Evolutionary conservation across 2,329 filamentous ascomycete genomes (phyloP), one percentile per base, ranked within the genome.

Genomic region (Pseudogymnoascus sp.): DNA sequence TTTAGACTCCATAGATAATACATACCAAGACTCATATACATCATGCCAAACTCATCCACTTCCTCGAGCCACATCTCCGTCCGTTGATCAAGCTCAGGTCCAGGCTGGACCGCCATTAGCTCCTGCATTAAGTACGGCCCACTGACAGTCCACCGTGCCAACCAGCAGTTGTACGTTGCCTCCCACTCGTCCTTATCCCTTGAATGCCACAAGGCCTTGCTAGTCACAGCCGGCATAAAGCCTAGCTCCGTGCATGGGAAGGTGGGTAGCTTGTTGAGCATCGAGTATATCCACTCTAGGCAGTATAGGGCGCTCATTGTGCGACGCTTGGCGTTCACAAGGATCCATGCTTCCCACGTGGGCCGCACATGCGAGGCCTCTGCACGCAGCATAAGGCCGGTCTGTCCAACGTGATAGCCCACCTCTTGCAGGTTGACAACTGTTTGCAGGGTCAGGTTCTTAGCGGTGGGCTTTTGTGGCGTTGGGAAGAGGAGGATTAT

Each of bases 261-360:
- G 19, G 71, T 70, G 6, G 69, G 70, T 5, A 73, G 64, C 10
- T 68, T 64, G 61, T 76, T 72, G 59, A 74, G 72, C 1, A 74
- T 70, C n/a, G 73, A 71, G 62, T 77, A 77, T 3, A 73, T 71
- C 75, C 75, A 78, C 59, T 77, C 72, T 7, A 77, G 62, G 5
- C 74, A 68, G 59, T 76, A 77, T 2, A 77, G 66, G 5, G 70
- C 64, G 31, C 76, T 66, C 1, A 76, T 67, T 2, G 74, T 71
- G 31, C 75, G 82, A 10, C 82, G 80, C 69, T 86, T 86, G 50
- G 77, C 76, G 65, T 86, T 84, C 67, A 86, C 77, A 68, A 84
- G 68, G 7, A 76, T 63, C 75, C 76, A 78, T 8, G 70, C 65
- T 19, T 73, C 69, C 74, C 74, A 77, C 2, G 68, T 65, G 14